Evolutionary conservation across 164 flowering plant species (phyloP).

Genomic region (Cinnamomum chago): DNA sequence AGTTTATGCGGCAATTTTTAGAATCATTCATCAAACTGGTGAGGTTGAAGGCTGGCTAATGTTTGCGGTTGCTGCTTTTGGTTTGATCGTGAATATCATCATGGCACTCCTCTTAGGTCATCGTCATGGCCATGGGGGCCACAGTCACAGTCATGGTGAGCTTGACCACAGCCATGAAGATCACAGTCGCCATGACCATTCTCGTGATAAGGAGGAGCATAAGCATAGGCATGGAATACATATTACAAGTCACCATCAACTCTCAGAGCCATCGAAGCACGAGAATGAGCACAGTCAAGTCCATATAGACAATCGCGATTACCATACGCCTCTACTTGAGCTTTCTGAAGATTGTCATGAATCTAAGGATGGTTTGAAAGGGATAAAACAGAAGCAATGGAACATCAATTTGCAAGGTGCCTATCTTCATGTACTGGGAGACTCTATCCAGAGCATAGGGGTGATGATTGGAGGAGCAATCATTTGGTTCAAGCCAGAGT

Average conservation of each 20-base stretch:
- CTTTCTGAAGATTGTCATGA: background rate
- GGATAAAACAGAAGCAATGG: background rate
- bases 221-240: slow-evolving; percentile 8
- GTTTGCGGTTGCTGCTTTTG: slow-evolving; percentile 45
- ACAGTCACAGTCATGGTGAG: slow-evolving; percentile 20
- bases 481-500: slow-evolving; percentile 79
- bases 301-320: background rate
- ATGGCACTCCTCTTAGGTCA: slow-evolving; percentile 48
- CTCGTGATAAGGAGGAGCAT: background rate
- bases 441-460: slow-evolving; percentile 72
- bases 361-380: background rate
- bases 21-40: slow-evolving; percentile 24
- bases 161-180: slow-evolving; percentile 14
- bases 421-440: slow-evolving; percentile 52
- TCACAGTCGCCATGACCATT: background rate
- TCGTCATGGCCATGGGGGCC: slow-evolving; percentile 29
- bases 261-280: slow-evolving; percentile 6
- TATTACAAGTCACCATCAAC: slow-evolving; percentile 17
- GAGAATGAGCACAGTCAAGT: background rate
- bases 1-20: slow-evolving; percentile 41
- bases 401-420: slow-evolving; percentile 26
- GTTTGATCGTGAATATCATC: slow-evolving; percentile 38
- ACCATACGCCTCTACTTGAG: slow-evolving; percentile 1
- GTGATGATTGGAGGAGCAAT: slow-evolving; percentile 87
- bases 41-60: slow-evolving; percentile 42